Evolutionary conservation across 2,329 filamentous ascomycete genomes (phyloP), one percentile per base, ranked within the genome.

Genomic region (Penicillium sp.): DNA sequence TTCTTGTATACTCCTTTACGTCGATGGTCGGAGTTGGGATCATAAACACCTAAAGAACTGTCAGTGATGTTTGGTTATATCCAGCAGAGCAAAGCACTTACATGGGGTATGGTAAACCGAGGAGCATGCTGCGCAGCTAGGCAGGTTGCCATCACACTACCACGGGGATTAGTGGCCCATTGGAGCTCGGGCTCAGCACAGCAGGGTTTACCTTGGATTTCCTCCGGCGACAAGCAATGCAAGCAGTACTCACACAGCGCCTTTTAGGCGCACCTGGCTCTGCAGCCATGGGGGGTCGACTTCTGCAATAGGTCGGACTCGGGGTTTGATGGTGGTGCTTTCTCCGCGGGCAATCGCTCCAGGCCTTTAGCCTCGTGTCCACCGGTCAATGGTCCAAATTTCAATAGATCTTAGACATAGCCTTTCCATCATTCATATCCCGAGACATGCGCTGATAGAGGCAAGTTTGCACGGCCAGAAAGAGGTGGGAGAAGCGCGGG

Each of bases 1-100:
- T 96, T 92, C 71, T 94, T 93, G 76, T 98, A 98, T 50, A 98
- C 95, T 60, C 95, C 95, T 75, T 98, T 98, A 52, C 95, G 89
- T 51, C 95, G 89, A 75, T 97, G 93, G 75, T 99, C 95, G 59
- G 93, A 96, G 72, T 93, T 96, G 3, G 93, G 94, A 72, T 98
- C 94, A 81, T 98, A 98, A 65, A 97, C 83, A 75, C 95, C 97
- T 78, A 90, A 87, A 24, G 61, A 24, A 54, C 31, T 36, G 31
- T 33, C 33, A 40, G 3, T 18, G 14, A 1, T 24, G 22, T 35
- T 47, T 11, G 2, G 37, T 14, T 27, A 43, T 37, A 18, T 31
- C 31, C 31, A 16, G 13, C 44, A 19, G 10, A 13, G 19, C 6
- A 39, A 22, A 7, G 35, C 43, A 63, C 67, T 44, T 71, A 78